These are phyloP conservation scores for Rauvolfia tetraphylla DNA, from an alignment of 257 asterid genomes.

Conservation along the genomic window DNA sequence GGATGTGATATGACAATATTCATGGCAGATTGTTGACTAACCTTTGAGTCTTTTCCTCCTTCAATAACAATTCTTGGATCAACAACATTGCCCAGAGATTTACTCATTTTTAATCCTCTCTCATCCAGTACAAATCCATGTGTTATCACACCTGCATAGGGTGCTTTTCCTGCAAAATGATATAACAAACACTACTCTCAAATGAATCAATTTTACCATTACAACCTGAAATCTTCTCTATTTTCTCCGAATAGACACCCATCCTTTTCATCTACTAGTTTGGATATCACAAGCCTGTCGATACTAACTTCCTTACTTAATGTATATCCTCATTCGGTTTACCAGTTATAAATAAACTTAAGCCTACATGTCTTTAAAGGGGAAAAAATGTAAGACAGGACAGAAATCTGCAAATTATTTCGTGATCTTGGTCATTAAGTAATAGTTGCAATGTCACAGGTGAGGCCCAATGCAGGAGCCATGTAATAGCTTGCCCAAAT, in stretches of 20 bases:
- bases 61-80: constrained; percentile 88
- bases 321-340: too few species aligned
- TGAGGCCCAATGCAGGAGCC: neutral
- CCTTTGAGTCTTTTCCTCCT: constrained; percentile 86
- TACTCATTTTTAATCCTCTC: constrained; percentile 96
- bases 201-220: neutral
- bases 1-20: constrained; percentile 1
- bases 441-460: too few species aligned
- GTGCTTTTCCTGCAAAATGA: constrained; percentile 76
- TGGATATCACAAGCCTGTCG: neutral
- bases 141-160: constrained; percentile 76
- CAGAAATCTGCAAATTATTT: too few species aligned
- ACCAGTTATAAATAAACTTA: too few species aligned
- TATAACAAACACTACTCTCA: constrained; percentile 6
- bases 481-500: neutral
- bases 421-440: too few species aligned
- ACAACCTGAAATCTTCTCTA: neutral
- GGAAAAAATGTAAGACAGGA: too few species aligned
- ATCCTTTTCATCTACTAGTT: neutral
- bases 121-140: constrained; percentile 98
- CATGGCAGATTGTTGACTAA: constrained; percentile 20
- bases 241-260: neutral
- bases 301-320: neutral
- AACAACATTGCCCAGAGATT: constrained; percentile 92
- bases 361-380: too few species aligned